phyloP scores from a whole-genome alignment of 306 rosid species.

The Erythrophleum fordii region DNA sequence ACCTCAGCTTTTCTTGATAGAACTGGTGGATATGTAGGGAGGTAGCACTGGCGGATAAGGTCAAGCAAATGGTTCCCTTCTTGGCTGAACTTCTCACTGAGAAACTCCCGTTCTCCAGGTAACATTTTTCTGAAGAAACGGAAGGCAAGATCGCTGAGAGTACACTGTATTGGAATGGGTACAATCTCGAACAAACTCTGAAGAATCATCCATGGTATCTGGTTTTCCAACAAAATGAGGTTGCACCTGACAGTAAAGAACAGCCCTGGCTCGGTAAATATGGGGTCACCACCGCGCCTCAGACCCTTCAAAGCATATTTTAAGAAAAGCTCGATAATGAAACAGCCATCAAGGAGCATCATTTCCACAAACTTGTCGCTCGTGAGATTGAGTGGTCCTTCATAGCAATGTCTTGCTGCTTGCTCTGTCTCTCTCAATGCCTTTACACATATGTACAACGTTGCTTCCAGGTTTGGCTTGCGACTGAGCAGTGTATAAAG shows the following conservation, averaged over 20 bases:
- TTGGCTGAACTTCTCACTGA: constrained; percentile 42
- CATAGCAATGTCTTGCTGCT: constrained; percentile 51
- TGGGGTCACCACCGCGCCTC: constrained; percentile 50
- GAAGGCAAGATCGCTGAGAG: constrained; percentile 50
- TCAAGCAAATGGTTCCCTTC: constrained; percentile 67
- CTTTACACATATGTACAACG: constrained; percentile 43
- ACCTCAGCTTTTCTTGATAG: background rate
- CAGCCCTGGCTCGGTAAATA: constrained; percentile 45
- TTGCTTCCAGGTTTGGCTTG: constrained; percentile 49
- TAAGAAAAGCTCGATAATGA: constrained; percentile 65
- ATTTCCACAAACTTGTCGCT: constrained; percentile 46
- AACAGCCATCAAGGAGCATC: constrained; percentile 64
- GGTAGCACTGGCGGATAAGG: constrained; percentile 52
- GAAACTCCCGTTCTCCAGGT: constrained; percentile 43
- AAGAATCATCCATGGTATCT: constrained; percentile 59
- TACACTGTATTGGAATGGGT: constrained; percentile 46
- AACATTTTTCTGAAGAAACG: constrained; percentile 49
- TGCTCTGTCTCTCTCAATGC: constrained; percentile 48
- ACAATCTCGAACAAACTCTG: constrained; percentile 49
- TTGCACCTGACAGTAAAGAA: constrained; percentile 44
- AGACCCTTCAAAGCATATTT: constrained; percentile 45
- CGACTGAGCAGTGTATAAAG: constrained; percentile 54
- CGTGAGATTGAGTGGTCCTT: background rate
- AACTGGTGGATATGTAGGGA: constrained; percentile 40
- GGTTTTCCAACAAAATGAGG: constrained; percentile 63